Percentiles rank a stretch among this genome's conserved stretches.
Conservation (phyloP, 441 rosid species). For the Rhodomyrtus psidioides region DNA sequence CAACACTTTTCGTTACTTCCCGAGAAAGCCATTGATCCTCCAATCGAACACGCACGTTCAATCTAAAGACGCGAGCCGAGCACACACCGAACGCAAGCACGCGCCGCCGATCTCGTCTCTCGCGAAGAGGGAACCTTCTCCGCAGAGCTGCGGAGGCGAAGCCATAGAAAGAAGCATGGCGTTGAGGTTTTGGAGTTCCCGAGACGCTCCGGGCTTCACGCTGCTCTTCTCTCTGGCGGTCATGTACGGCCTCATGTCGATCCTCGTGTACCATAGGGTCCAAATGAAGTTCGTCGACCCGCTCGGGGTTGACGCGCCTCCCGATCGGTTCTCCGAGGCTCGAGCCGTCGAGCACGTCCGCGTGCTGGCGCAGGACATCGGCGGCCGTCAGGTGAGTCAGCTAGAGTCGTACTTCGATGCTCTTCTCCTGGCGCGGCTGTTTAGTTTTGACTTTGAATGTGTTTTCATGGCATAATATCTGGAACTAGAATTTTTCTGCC, state of each 20-base stretch:
- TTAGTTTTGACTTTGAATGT: neutral
- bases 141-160: neutral
- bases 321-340: slow-evolving; percentile 87
- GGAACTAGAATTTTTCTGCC: neutral
- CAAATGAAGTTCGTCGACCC: slow-evolving; percentile 64
- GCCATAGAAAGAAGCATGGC: slow-evolving; percentile 25
- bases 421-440: neutral
- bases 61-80: neutral
- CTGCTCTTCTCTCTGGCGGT: slow-evolving; percentile 37
- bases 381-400: slow-evolving; percentile 71
- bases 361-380: slow-evolving; percentile 59
- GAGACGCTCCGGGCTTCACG: slow-evolving; percentile 59
- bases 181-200: slow-evolving; percentile 26
- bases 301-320: slow-evolving; percentile 66
- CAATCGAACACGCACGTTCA: neutral
- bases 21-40: neutral
- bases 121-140: neutral
- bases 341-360: slow-evolving; percentile 88
- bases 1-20: neutral
- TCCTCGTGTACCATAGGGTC: slow-evolving; percentile 46
- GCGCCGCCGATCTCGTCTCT: neutral
- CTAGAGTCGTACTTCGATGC: neutral
- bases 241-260: slow-evolving; percentile 60
- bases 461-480: neutral
- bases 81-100: neutral